Evolutionary conservation across 148 eudicot species (phyloP).

Genomic region (Dianthus caryophyllus): DNA sequence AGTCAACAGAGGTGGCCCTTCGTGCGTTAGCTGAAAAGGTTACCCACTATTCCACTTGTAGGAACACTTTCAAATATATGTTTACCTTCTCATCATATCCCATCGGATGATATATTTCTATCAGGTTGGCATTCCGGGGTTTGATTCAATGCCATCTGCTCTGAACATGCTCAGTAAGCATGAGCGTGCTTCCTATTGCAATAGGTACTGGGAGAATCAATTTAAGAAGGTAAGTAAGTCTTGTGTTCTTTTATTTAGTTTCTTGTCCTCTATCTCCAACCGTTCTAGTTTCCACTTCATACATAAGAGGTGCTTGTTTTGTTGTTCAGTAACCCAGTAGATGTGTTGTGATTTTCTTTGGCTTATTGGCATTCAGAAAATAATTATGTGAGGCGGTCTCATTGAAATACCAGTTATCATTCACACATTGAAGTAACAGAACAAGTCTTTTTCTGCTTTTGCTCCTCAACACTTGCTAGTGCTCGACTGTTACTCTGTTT

Average conservation of each 20-base stretch:
- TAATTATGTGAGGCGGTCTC: conserved; percentile 2
- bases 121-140: conserved; percentile 99
- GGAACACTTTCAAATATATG: conserved; percentile 1
- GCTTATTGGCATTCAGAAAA: background rate
- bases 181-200: conserved; percentile 95
- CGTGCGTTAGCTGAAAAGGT: conserved; percentile 98
- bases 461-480: background rate
- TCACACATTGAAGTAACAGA: conserved; percentile 2
- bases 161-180: conserved; percentile 91
- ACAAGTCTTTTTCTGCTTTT: background rate
- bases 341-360: background rate
- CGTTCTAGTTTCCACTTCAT: background rate
- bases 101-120: conserved; percentile 13
- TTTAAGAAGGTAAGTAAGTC: conserved; percentile 68
- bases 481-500: background rate
- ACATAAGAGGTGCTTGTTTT: background rate
- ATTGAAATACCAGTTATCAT: background rate
- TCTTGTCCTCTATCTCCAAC: background rate
- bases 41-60: conserved; percentile 6
- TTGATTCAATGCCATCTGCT: conserved; percentile 97
- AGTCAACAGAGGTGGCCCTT: conserved; percentile 99
- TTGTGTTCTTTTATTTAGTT: conserved; percentile 1
- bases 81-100: background rate
- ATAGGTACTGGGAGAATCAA: conserved; percentile 89
- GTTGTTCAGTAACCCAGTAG: background rate